Percentiles rank a stretch among this genome's conserved stretches.
Evolutionary conservation across 2,329 filamentous ascomycete genomes (phyloP).

Genomic region (Penicillium verrucosum): DNA sequence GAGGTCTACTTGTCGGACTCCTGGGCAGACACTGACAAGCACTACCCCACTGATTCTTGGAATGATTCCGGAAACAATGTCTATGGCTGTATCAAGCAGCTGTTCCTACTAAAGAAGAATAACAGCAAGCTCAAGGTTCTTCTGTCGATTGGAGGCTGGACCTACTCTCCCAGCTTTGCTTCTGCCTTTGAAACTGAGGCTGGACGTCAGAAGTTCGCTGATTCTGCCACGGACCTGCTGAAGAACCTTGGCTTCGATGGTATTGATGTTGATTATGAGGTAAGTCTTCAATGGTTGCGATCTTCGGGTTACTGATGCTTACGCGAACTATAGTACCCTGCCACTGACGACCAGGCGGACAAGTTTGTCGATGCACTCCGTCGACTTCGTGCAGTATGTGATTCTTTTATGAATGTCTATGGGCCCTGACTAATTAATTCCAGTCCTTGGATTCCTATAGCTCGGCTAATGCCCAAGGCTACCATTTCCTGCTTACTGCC

Average conservation of each 20-base stretch:
- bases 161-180: conserved; percentile 70
- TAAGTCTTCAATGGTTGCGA: conserved; percentile 4
- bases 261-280: conserved; percentile 45
- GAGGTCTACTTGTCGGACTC: conserved; percentile 73
- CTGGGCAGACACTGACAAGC: conserved; percentile 67
- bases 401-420: too few relatives aligned
- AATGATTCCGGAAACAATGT: conserved; percentile 69
- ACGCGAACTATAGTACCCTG: conserved; percentile 28
- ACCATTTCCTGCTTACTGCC: conserved; percentile 47
- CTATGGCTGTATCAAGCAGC: conserved; percentile 74
- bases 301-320: not conserved
- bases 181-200: conserved; percentile 59
- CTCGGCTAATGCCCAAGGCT: conserved; percentile 34
- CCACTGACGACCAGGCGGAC: conserved; percentile 31
- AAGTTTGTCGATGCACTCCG: conserved; percentile 37
- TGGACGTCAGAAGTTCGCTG: conserved; percentile 63
- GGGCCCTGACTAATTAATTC: not conserved
- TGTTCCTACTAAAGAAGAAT: conserved; percentile 70
- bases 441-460: conserved; percentile 45
- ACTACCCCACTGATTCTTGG: conserved; percentile 63
- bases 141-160: conserved; percentile 81
- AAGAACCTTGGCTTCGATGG: conserved; percentile 69
- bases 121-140: conserved; percentile 76
- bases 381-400: conserved; percentile 30
- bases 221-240: conserved; percentile 67